A percentile compares a stretch with the other conserved stretches of the same genome.
These are phyloP conservation scores for Drechslerella coelobrocha DNA, from an alignment of 2,329 filamentous ascomycete genomes.

Conservation along the genomic window DNA sequence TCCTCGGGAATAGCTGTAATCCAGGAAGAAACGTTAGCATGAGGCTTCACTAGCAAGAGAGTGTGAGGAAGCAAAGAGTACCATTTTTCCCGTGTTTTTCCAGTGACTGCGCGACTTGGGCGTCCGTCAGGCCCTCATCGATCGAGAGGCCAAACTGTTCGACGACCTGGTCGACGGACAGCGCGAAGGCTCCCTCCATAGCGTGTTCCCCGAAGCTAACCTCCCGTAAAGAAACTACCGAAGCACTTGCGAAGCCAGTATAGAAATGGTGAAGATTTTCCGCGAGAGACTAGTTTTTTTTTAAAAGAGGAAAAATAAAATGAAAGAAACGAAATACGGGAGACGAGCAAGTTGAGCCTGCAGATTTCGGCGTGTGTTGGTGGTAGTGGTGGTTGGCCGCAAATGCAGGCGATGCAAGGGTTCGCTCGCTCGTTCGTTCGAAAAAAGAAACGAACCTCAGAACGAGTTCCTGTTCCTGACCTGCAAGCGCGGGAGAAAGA, in stretches of 20 bases:
- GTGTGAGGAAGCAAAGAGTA: slow-evolving; percentile 58
- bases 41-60: slow-evolving; percentile 54
- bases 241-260: background rate
- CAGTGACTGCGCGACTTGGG: slow-evolving; percentile 66
- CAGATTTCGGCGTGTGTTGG: background rate
- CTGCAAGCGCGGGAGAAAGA: background rate
- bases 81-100: slow-evolving; percentile 72
- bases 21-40: slow-evolving; percentile 53
- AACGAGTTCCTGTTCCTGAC: background rate
- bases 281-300: background rate
- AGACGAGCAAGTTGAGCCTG: background rate
- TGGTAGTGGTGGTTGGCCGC: background rate
- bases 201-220: slow-evolving; percentile 57
- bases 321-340: background rate
- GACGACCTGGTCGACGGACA: slow-evolving; percentile 67
- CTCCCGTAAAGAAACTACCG: slow-evolving; percentile 53
- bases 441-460: background rate
- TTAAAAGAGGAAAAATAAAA: background rate
- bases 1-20: slow-evolving; percentile 77
- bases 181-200: slow-evolving; percentile 71
- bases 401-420: background rate
- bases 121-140: slow-evolving; percentile 65
- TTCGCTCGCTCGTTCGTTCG: too few species aligned
- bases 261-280: slow-evolving; percentile 10
- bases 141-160: slow-evolving; percentile 66